phyloP scores from a whole-genome alignment of 441 rosid species.

The Populus trichocarpa region DNA sequence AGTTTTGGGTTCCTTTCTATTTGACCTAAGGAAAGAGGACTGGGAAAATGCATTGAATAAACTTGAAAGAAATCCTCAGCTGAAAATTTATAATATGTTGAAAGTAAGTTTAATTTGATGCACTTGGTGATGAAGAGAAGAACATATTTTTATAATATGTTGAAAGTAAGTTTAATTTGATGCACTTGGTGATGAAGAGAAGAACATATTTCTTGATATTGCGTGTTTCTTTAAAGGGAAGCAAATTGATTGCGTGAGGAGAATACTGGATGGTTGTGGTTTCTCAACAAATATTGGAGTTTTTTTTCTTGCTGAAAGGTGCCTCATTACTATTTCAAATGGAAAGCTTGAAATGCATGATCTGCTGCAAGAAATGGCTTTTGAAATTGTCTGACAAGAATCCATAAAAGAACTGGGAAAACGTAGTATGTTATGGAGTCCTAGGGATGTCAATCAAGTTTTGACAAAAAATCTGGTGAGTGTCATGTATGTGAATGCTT shows the following conservation, averaged over 20 bases:
- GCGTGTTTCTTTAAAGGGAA: conserved; percentile 33
- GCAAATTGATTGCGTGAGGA: conserved; percentile 7
- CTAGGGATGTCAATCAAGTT: conserved; percentile 13
- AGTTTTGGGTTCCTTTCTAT: conserved; percentile 17
- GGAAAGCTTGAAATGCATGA: conserved; percentile 32
- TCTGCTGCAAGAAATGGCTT: conserved; percentile 38
- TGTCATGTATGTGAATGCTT: neutral
- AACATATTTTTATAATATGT: no score
- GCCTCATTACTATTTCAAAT: neutral
- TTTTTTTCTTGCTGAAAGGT: conserved; percentile 12
- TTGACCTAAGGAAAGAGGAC: neutral
- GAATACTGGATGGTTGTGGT: conserved; percentile 18
- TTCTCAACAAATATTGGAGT: neutral
- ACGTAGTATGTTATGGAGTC: conserved; percentile 27
- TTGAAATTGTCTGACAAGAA: conserved; percentile 20
- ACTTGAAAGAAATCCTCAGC: neutral
- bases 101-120: no score
- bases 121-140: no score
- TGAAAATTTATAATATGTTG: neutral
- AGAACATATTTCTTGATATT: conserved; percentile 36
- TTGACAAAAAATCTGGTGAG: conserved; percentile 18
- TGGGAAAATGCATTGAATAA: conserved; percentile 7
- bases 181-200: conserved; percentile 5
- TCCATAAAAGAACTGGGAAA: conserved; percentile 10
- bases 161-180: no score